phyloP scores from a whole-genome alignment of 345 rosid genomes.

The Corchorus capsularis region DNA sequence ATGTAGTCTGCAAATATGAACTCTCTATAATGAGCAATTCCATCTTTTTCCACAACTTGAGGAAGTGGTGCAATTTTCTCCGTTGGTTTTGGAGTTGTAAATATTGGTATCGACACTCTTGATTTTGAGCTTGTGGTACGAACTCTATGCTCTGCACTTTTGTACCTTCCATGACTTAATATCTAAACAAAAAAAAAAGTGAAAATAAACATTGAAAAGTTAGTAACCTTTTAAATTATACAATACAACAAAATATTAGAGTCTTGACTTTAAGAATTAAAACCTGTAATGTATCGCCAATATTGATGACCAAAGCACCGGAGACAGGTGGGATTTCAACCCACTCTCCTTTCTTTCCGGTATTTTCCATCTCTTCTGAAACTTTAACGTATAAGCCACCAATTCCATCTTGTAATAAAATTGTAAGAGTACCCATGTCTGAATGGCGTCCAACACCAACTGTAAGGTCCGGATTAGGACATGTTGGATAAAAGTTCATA shows the following conservation, averaged over 20 bases:
- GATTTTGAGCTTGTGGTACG: conserved; percentile 44
- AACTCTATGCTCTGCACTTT: conserved; percentile 62
- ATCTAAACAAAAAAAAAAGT: conserved; percentile 30
- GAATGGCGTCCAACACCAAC: conserved; percentile 69
- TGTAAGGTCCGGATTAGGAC: conserved; percentile 63
- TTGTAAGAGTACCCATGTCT: conserved; percentile 57
- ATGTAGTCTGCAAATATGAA: conserved; percentile 47
- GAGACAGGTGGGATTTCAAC: conserved; percentile 39
- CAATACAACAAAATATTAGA: background rate
- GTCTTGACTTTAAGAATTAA: background rate
- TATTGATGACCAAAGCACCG: conserved; percentile 45
- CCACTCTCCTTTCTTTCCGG: conserved; percentile 32
- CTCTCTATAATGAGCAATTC: conserved; percentile 46
- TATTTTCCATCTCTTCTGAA: conserved; percentile 16
- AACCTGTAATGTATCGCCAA: conserved; percentile 33
- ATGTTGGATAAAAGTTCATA: conserved; percentile 64
- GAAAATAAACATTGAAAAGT: background rate
- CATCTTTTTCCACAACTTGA: conserved; percentile 44
- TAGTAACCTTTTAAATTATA: background rate
- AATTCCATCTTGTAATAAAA: conserved; percentile 60
- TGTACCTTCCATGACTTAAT: conserved; percentile 59
- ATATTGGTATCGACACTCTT: conserved; percentile 62
- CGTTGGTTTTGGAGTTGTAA: conserved; percentile 41
- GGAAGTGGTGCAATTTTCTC: conserved; percentile 50
- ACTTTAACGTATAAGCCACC: conserved; percentile 65